Base-by-base conservation (phyloP, 805 yeast species). In the Wickerhamiella domercqiae region DNA sequence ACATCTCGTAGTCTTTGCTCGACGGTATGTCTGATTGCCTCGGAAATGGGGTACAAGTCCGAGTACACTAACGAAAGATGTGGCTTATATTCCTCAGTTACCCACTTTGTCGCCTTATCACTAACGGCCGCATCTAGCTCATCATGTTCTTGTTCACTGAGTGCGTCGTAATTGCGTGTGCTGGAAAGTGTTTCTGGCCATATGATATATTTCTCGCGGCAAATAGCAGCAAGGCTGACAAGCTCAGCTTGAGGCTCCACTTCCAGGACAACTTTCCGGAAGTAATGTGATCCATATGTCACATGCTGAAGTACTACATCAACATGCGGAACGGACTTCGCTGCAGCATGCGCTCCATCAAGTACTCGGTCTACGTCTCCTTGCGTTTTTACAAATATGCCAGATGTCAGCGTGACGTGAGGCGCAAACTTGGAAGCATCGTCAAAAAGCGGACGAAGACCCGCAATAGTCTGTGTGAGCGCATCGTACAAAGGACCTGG, bases 21-120 rank as follows among this genome's bases (percentile, higher is more conserved):
- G 21, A 79, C 68, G 2, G 79, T 72, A 35, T 73, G 63, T 54
- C 72, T 64, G 40, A 71, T 60, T 1, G 86, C 84, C 48, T 67
- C 75, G 44, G 75, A 75, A 11, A 81, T 68, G 7, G 81, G 82
- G 46, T 70, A 66, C 20, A 68, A 53, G 41, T 72, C 67, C 7
- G 83, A 73, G 54, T 80, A 80, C 4, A 73, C 73, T 38, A 80
- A 56, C 5, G 84, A 75, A 14, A 80, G 60, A 52, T 80, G 93
- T 1, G 93, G 93, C 37, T 69, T 71, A 50, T 63, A 80, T 37
- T 73, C 77, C 3, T 56, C 49, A 11, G 42, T 43, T 3, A 69
- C 66, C 86, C 87, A 78, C 19, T 62, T 62, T 5, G 57, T 62
- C 0, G 82, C 75, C 24, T 67, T 62, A 31, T 51, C 49, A 21